These are phyloP conservation scores for Phytopythium ostracodes DNA, from an alignment of 352 stramenopile species.

Conservation along the genomic window DNA sequence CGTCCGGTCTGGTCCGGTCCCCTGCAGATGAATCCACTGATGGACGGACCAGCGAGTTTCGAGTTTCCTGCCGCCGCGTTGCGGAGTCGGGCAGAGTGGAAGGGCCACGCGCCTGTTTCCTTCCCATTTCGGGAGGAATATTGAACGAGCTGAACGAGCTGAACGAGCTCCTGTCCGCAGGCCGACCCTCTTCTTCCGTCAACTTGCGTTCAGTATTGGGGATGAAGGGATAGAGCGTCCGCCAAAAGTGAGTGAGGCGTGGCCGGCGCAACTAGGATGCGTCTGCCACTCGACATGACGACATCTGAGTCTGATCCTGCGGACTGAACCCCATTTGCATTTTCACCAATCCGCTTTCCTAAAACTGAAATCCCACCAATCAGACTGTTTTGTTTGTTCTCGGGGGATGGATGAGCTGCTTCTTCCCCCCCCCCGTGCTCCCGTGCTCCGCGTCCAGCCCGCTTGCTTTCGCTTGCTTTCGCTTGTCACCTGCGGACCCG, in stretches of 20 bases:
- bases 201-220: too few relatives aligned
- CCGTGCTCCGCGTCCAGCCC: background rate
- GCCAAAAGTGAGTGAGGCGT: background rate
- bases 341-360: conserved; percentile 13
- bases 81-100: too few relatives aligned
- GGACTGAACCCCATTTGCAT: conserved; percentile 1
- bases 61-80: too few relatives aligned
- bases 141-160: too few relatives aligned
- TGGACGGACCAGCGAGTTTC: too few relatives aligned
- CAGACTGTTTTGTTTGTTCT: background rate
- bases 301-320: background rate
- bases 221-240: background rate
- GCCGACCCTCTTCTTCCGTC: too few relatives aligned
- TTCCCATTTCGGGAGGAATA: too few relatives aligned
- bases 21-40: too few relatives aligned
- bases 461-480: background rate
- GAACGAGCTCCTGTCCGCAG: too few relatives aligned
- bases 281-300: background rate
- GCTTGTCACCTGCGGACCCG: background rate
- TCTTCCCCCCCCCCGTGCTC: background rate
- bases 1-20: too few relatives aligned
- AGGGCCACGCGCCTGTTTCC: too few relatives aligned
- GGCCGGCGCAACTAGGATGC: too few relatives aligned
- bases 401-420: background rate
- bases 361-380: background rate